phyloP scores from a whole-genome alignment of 2,329 filamentous ascomycete genomes.

The Metarhizium rileyi region DNA sequence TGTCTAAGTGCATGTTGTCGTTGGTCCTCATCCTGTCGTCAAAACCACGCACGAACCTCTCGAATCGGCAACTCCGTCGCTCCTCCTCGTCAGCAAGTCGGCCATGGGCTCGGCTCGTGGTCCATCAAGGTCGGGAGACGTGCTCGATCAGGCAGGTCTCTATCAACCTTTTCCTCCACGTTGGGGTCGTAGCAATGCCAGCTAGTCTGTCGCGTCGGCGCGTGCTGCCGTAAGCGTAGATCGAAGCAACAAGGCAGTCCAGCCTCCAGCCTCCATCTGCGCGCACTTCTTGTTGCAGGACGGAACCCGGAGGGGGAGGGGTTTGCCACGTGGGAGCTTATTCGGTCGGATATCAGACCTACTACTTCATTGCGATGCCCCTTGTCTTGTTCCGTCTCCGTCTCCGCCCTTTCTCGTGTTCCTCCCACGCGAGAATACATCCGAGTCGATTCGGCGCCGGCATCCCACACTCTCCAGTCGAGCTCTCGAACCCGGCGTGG shows the following conservation, averaged over 20 bases:
- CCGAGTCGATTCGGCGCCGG: background rate
- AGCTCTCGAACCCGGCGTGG: background rate
- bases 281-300: background rate
- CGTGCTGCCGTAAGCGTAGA: background rate
- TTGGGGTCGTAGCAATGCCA: background rate
- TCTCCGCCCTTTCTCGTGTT: background rate
- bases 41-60: no score
- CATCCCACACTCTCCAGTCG: background rate
- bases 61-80: no score
- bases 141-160: conserved; percentile 6
- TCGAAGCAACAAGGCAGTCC: background rate
- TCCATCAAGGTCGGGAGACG: no score
- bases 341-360: background rate
- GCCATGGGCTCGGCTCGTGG: no score
- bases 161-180: background rate
- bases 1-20: no score
- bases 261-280: no score
- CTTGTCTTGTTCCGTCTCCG: background rate
- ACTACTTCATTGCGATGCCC: background rate
- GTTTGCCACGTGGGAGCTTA: background rate
- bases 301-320: background rate
- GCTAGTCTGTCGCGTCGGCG: background rate
- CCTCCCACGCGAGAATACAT: no score
- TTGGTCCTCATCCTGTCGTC: no score
- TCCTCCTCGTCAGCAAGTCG: no score